Evolutionary conservation across 192 early-diverging fungal species (phyloP), one percentile per base, ranked within the genome.

Genomic region (Podochytrium sp.): DNA sequence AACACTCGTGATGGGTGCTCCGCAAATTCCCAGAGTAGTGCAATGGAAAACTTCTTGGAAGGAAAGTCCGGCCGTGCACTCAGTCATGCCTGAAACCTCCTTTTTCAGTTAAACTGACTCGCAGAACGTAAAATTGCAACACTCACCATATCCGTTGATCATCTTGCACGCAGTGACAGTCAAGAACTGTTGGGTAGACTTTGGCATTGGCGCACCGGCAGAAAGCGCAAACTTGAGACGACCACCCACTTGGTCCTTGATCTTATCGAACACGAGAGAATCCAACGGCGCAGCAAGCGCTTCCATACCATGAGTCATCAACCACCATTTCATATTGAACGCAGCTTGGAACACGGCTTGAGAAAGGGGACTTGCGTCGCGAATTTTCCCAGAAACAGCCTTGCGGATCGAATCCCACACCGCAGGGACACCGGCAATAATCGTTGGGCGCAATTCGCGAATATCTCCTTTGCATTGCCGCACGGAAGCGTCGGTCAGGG

Each of bases 121-220:
- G n/a, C n/a, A n/a, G n/a, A n/a, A n/a, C n/a, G n/a, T n/a, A n/a
- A n/a, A n/a, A n/a, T n/a, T n/a, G n/a, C n/a, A n/a, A n/a, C n/a
- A n/a, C n/a, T n/a, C n/a, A 35, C 91, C 95, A 82, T 94, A 96
- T 5, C 95, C 96, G 61, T 91, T 89, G 42, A 96, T 75, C 70
- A 98, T 84, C n/a, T 91, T 90, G 77, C 91, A 92, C 52, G 96
- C 73, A 2, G 85, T 75, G n/a, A 90, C 87, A 2, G 87, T 85
- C 67, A 98, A 83, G 65, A 96, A 94, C 59, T 88, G 83, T 74
- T 96, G 95, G 38, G 94, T 96, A 42, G 93, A 91, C 53, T 76
- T 33, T 39, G 92, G 93, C 70, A 99, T 86, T 42, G 94, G 94
- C 25, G 97, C 97, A 73, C 97, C 95, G 25, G 95, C 97, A 14